Conservation (phyloP, 306 rosid genomes). For the barrel medic (Medicago truncatula) region DNA sequence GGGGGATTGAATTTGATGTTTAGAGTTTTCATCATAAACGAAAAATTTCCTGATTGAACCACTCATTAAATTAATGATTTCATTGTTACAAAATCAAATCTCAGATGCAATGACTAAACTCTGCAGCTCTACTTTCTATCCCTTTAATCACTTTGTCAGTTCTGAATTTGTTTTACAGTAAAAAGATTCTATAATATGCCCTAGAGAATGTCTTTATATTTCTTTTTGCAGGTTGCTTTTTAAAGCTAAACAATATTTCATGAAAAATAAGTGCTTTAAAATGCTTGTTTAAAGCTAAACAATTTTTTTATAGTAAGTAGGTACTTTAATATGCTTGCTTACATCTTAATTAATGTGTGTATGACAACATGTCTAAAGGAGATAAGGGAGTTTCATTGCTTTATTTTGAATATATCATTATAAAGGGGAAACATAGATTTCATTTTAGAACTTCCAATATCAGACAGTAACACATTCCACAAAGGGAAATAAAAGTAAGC, state of each 20-base stretch:
- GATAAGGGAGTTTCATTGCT: conserved; percentile 29
- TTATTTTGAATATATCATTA: neutral
- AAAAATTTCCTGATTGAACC: neutral
- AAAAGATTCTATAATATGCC: conserved; percentile 25
- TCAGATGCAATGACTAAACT: conserved; percentile 10
- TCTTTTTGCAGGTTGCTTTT: conserved; percentile 36
- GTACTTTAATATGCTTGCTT: conserved; percentile 21
- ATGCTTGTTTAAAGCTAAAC: conserved; percentile 21
- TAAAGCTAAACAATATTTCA: conserved; percentile 35
- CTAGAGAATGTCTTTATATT: conserved; percentile 17
- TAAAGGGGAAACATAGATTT: neutral
- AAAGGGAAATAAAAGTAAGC: neutral
- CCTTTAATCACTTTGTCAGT: conserved; percentile 27
- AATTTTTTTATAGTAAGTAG: conserved; percentile 18
- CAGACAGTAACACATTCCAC: conserved; percentile 5
- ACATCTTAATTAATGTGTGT: conserved; percentile 27
- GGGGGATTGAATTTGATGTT: conserved; percentile 25
- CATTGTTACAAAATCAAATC: conserved; percentile 15
- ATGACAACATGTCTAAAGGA: conserved; percentile 35
- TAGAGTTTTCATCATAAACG: neutral
- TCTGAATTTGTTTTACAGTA: conserved; percentile 26
- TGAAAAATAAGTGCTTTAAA: conserved; percentile 19
- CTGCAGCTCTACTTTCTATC: conserved; percentile 22
- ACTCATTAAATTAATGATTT: no score
- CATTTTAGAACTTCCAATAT: conserved; percentile 28